A percentile compares a stretch with the other conserved stretches of the same genome.
phyloP scores from a whole-genome alignment of 129 eudicot species.

The Flaveria linearis region DNA sequence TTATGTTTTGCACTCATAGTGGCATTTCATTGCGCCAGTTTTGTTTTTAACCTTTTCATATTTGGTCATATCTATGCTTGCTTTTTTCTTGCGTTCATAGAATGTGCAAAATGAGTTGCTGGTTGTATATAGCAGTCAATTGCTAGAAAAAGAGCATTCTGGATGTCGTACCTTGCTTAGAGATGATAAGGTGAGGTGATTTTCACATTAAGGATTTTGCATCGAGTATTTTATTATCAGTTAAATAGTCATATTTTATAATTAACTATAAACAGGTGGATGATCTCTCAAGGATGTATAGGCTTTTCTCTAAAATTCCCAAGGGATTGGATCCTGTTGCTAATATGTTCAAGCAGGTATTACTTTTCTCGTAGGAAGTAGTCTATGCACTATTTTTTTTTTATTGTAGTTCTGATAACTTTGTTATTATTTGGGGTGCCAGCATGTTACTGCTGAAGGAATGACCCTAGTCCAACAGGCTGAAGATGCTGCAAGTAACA shows the following conservation, averaged over 20 bases:
- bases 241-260: constrained; percentile 6
- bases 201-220: constrained; percentile 10
- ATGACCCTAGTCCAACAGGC: constrained; percentile 74
- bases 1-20: neutral
- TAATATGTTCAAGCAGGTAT: constrained; percentile 71
- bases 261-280: constrained; percentile 52
- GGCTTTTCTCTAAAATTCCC: constrained; percentile 61
- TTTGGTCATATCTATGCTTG: neutral
- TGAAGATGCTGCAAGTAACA: constrained; percentile 73
- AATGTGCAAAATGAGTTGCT: constrained; percentile 74
- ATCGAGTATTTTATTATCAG: neutral
- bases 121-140: constrained; percentile 51
- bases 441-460: constrained; percentile 85
- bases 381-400: neutral
- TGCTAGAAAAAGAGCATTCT: constrained; percentile 86
- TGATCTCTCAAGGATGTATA: constrained; percentile 77
- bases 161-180: constrained; percentile 77
- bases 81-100: constrained; percentile 32
- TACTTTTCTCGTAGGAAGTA: neutral
- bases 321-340: constrained; percentile 82
- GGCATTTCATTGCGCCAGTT: neutral
- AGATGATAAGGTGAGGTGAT: constrained; percentile 65
- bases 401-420: constrained; percentile 16
- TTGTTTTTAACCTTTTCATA: neutral
- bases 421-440: constrained; percentile 24